Evolutionary conservation across 2,329 filamentous ascomycete genomes (phyloP).

Genomic region (Didymella pinodella): DNA sequence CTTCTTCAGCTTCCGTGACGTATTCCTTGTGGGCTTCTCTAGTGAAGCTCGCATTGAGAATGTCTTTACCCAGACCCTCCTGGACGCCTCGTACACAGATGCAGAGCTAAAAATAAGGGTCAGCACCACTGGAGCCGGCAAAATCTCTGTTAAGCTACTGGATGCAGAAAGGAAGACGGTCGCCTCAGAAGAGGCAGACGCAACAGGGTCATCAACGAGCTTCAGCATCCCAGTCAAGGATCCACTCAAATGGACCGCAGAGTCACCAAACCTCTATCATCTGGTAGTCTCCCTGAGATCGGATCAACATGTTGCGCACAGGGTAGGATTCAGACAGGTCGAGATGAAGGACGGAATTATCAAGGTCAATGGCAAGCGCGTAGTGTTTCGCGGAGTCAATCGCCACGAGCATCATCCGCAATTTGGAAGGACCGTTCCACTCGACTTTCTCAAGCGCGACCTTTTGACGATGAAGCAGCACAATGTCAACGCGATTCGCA

Average conservation of each 20-base stretch:
- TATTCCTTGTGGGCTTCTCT: constrained; percentile 67
- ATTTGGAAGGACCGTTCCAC: constrained; percentile 68
- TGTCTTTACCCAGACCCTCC: constrained; percentile 62
- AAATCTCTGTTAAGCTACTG: constrained; percentile 55
- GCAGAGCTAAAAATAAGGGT: constrained; percentile 61
- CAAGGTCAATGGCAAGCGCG: constrained; percentile 67
- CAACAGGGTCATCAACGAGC: constrained; percentile 27
- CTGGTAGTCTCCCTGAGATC: constrained; percentile 57
- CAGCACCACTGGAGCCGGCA: constrained; percentile 50
- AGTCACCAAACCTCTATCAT: constrained; percentile 69
- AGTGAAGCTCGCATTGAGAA: constrained; percentile 62
- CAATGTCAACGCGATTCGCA: constrained; percentile 75
- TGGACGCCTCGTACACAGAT: constrained; percentile 62
- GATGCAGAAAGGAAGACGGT: constrained; percentile 50
- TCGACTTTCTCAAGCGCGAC: constrained; percentile 68
- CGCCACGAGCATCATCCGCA: constrained; percentile 74
- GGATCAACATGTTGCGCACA: constrained; percentile 58
- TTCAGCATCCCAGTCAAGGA: constrained; percentile 57
- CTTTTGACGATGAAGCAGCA: constrained; percentile 73
- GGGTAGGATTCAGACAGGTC: constrained; percentile 69
- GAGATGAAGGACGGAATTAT: constrained; percentile 68
- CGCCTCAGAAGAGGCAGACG: constrained; percentile 24
- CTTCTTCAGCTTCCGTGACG: constrained; percentile 69
- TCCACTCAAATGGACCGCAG: constrained; percentile 74
- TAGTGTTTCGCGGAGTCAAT: constrained; percentile 71